Evolutionary conservation across 495 filamentous ascomycete genomes (phyloP).

Genomic region (Neurospora pannonica): DNA sequence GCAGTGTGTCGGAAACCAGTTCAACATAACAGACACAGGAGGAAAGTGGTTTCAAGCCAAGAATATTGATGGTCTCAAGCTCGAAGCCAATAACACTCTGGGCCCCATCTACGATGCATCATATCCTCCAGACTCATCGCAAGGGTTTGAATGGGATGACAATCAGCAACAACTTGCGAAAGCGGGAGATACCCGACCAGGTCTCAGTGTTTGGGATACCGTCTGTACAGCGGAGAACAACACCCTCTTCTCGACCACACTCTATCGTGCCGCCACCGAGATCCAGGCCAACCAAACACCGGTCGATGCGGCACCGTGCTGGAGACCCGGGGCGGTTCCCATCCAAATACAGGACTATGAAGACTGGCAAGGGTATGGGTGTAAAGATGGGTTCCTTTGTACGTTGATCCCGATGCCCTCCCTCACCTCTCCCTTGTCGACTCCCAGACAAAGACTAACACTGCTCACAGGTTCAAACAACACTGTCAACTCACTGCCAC

Average conservation of each 20-base stretch:
- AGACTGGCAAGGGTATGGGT: slow-evolving; percentile 27
- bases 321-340: slow-evolving; percentile 23
- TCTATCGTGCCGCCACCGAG: slow-evolving; percentile 14
- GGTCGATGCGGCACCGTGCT: slow-evolving; percentile 24
- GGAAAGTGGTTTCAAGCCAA: slow-evolving; percentile 33
- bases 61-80: slow-evolving; percentile 1
- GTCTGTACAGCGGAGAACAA: slow-evolving; percentile 25
- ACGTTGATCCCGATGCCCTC: slow-evolving; percentile 2
- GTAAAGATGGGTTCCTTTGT: slow-evolving; percentile 33
- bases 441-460: slow-evolving; percentile 6
- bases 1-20: slow-evolving; percentile 32
- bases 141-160: slow-evolving; percentile 5
- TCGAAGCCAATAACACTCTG: slow-evolving; percentile 2
- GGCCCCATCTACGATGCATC: slow-evolving; percentile 20
- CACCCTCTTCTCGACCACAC: slow-evolving; percentile 23
- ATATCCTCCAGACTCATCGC: slow-evolving; percentile 15
- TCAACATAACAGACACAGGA: slow-evolving; percentile 13
- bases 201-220: slow-evolving; percentile 17
- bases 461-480: slow-evolving; percentile 32
- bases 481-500: slow-evolving; percentile 31
- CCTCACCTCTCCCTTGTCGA: neutral
- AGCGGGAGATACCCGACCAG: neutral
- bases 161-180: slow-evolving; percentile 5
- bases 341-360: slow-evolving; percentile 25
- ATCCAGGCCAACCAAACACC: slow-evolving; percentile 6